Conservation (phyloP, 2,329 filamentous ascomycete genomes). For the Podosphaera aphanis region DNA sequence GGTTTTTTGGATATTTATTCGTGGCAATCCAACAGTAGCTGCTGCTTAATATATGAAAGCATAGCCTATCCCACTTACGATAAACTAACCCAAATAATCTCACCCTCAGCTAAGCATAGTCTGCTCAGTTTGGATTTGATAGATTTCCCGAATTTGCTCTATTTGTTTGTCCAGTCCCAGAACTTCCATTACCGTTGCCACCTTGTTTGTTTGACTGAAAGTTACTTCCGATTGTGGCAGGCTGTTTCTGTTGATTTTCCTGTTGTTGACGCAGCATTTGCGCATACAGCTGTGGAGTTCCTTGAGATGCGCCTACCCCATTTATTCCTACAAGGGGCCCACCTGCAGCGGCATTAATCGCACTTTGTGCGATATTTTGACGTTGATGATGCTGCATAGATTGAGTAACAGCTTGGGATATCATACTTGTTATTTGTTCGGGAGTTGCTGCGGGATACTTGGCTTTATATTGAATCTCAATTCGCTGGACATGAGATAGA, state of each 20-base stretch:
- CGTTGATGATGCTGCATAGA: conserved; percentile 14
- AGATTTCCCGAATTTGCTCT: conserved; percentile 8
- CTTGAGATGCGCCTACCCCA: conserved; percentile 12
- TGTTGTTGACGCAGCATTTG: conserved; percentile 29
- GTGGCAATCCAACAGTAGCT: not conserved
- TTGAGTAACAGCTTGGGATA: conserved; percentile 20
- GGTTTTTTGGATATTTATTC: not conserved
- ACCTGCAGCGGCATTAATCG: conserved; percentile 26
- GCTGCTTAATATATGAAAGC: not conserved
- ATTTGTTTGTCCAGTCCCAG: conserved; percentile 10
- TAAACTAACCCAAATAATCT: not conserved
- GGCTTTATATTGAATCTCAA: conserved; percentile 10
- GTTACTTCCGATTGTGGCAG: conserved; percentile 3
- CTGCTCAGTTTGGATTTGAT: conserved; percentile 8
- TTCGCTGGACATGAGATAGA: conserved; percentile 4
- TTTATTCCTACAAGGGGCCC: conserved; percentile 9
- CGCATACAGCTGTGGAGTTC: conserved; percentile 24
- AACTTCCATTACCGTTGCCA: conserved; percentile 5
- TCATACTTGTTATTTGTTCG: conserved; percentile 29
- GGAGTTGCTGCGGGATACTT: conserved; percentile 19
- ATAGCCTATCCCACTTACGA: not conserved
- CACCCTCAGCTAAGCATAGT: not conserved
- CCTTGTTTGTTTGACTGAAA: conserved; percentile 5
- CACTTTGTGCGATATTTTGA: conserved; percentile 24
- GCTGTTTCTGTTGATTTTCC: conserved; percentile 23